These are phyloP conservation scores for Coffea humblotiana DNA, from an alignment of 305 asterid species.

Conservation along the genomic window DNA sequence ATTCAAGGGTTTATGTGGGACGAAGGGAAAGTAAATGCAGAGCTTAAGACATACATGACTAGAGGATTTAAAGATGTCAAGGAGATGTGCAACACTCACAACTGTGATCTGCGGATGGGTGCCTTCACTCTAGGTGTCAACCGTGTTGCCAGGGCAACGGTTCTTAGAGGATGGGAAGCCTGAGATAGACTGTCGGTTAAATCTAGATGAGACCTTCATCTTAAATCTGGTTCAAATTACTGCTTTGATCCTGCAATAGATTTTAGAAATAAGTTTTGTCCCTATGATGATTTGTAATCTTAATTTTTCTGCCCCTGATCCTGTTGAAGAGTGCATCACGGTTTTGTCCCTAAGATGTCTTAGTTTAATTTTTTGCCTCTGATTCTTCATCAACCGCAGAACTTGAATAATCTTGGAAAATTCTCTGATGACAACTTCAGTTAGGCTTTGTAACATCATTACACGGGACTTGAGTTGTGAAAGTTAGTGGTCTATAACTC, in stretches of 20 bases:
- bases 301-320: neutral
- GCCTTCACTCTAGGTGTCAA: slow-evolving; percentile 79
- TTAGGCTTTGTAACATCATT: neutral
- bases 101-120: slow-evolving; percentile 79
- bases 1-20: slow-evolving; percentile 96
- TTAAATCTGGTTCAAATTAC: neutral
- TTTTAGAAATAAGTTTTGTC: neutral
- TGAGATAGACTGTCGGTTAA: slow-evolving; percentile 17
- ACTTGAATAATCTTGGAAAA: neutral
- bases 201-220: neutral
- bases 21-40: slow-evolving; percentile 70
- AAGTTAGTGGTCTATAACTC: neutral
- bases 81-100: slow-evolving; percentile 69
- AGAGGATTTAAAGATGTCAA: slow-evolving; percentile 63
- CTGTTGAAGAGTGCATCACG: too few species aligned
- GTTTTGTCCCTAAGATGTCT: neutral
- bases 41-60: slow-evolving; percentile 72
- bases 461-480: neutral
- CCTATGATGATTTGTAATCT: neutral
- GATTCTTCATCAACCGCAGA: neutral
- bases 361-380: neutral
- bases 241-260: neutral
- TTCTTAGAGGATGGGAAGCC: slow-evolving; percentile 91
- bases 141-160: slow-evolving; percentile 88
- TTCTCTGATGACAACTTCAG: neutral